Conservation (phyloP, 768 basidiomycete species). For the Ramaria sp. region DNA sequence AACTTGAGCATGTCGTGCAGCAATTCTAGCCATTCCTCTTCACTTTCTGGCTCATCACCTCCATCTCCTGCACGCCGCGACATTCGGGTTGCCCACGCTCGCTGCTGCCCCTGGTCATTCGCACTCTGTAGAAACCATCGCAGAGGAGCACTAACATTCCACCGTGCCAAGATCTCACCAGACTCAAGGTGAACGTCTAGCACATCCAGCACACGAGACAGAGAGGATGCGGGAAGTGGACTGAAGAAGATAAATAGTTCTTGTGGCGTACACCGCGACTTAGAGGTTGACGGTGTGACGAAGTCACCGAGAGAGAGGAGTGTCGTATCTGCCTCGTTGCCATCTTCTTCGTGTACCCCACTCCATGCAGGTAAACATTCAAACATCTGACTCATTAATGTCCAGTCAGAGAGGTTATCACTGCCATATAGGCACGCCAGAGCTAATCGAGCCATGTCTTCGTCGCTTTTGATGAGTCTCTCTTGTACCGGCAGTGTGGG, state of each 20-base stretch:
- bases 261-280: slow-evolving; percentile 42
- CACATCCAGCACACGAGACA: slow-evolving; percentile 80
- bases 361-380: slow-evolving; percentile 91
- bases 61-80: slow-evolving; percentile 54
- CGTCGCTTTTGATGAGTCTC: slow-evolving; percentile 70
- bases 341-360: slow-evolving; percentile 47
- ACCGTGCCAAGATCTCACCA: slow-evolving; percentile 83
- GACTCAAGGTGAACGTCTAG: slow-evolving; percentile 91
- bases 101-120: slow-evolving; percentile 54
- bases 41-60: slow-evolving; percentile 40
- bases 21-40: slow-evolving; percentile 79
- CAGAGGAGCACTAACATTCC: slow-evolving; percentile 74
- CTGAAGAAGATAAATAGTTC: slow-evolving; percentile 78
- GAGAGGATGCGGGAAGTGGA: slow-evolving; percentile 57
- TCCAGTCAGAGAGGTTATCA: slow-evolving; percentile 59
- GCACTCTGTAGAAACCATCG: slow-evolving; percentile 86
- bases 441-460: slow-evolving; percentile 77
- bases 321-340: slow-evolving; percentile 74
- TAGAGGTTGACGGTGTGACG: slow-evolving; percentile 60
- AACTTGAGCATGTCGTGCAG: slow-evolving; percentile 87
- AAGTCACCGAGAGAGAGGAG: slow-evolving; percentile 70
- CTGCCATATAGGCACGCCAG: slow-evolving; percentile 85
- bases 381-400: slow-evolving; percentile 83
- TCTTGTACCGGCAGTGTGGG: slow-evolving; percentile 64
- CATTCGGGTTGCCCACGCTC: slow-evolving; percentile 80